Percentiles rank a stretch among this genome's conserved stretches.
phyloP scores from a whole-genome alignment of 148 eudicot species.

The Arctostaphylos glauca region DNA sequence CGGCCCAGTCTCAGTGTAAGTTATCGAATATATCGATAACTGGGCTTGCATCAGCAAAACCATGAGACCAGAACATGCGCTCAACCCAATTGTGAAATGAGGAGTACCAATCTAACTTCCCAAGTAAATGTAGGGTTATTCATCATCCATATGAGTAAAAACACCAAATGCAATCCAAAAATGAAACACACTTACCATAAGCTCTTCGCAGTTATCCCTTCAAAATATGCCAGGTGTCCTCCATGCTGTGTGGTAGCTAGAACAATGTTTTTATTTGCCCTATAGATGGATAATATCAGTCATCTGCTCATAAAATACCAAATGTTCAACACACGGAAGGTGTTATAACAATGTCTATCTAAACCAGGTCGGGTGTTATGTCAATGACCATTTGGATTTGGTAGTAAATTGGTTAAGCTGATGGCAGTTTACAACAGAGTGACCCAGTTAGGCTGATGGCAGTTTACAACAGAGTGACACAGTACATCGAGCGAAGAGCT shows the following conservation, averaged over 20 bases:
- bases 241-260: constrained; percentile 85
- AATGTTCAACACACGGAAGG: neutral
- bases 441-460: too few species aligned
- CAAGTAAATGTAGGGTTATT: neutral
- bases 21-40: neutral
- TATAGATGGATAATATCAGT: constrained; percentile 25
- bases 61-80: neutral
- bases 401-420: neutral
- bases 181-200: constrained; percentile 52
- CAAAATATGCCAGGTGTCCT: constrained; percentile 89
- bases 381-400: neutral
- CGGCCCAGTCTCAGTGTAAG: neutral
- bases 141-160: neutral
- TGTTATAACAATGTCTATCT: neutral
- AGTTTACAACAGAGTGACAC: too few species aligned
- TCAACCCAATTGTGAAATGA: neutral
- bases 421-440: neutral
- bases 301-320: constrained; percentile 7
- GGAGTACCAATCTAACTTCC: neutral
- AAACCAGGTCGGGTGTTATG: neutral
- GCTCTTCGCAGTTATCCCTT: constrained; percentile 75
- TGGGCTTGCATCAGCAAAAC: neutral
- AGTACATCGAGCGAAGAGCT: too few species aligned
- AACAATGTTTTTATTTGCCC: constrained; percentile 75
- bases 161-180: neutral